A percentile compares a stretch with the other conserved stretches of the same genome.
These are phyloP conservation scores for Plantago major DNA, from an alignment of 257 asterid species.

Conservation along the genomic window DNA sequence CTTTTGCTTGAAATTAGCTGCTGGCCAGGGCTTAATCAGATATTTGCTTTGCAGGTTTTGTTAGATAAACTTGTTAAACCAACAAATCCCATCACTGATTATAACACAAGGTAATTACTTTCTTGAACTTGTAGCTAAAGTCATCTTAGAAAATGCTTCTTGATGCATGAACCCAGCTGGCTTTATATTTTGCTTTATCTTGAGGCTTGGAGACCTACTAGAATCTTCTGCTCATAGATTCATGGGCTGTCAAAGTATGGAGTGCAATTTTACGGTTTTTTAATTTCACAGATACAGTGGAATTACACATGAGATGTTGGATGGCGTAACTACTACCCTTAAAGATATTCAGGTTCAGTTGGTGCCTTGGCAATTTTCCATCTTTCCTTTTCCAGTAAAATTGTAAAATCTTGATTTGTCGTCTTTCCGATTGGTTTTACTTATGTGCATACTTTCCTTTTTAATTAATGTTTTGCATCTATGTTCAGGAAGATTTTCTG, in stretches of 20 bases:
- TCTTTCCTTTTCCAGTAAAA: slow-evolving; percentile 2
- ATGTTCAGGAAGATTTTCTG: slow-evolving; percentile 72
- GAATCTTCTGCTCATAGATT: neutral
- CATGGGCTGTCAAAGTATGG: neutral
- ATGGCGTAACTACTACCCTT: slow-evolving; percentile 75
- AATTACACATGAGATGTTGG: slow-evolving; percentile 73
- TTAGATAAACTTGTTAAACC: slow-evolving; percentile 94
- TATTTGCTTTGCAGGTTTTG: slow-evolving; percentile 70
- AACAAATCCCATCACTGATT: slow-evolving; percentile 73
- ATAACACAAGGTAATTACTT: slow-evolving; percentile 76
- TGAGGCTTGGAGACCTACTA: neutral
- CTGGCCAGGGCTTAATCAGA: slow-evolving; percentile 21
- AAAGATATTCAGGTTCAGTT: slow-evolving; percentile 76
- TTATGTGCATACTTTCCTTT: neutral
- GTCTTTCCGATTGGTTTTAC: neutral
- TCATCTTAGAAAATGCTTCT: slow-evolving; percentile 1
- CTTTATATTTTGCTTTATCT: slow-evolving; percentile 13
- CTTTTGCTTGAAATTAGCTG: slow-evolving; percentile 9
- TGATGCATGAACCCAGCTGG: slow-evolving; percentile 7
- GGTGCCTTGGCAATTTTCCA: slow-evolving; percentile 11
- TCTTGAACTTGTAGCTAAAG: slow-evolving; percentile 10
- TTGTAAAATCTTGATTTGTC: slow-evolving; percentile 3
- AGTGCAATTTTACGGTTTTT: slow-evolving; percentile 15
- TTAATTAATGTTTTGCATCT: slow-evolving; percentile 19
- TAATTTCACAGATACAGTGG: slow-evolving; percentile 83